Base-by-base conservation (phyloP, 495 filamentous ascomycete species). In the Margaritispora aquatica region DNA sequence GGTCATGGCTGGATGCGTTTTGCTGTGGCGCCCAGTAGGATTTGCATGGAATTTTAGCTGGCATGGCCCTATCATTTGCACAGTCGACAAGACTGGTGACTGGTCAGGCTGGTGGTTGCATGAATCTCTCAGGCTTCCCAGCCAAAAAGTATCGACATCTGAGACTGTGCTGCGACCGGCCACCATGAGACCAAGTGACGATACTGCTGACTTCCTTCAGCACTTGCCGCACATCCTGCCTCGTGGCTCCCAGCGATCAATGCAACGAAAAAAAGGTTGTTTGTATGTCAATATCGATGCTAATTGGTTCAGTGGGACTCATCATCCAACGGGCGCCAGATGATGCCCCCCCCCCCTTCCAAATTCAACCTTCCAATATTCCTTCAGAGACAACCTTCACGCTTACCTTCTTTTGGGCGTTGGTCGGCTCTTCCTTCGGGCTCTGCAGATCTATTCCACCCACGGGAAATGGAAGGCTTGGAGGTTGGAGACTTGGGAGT, bases 211-310 rank as follows among this genome's bases (percentile, higher is more conserved):
- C 51, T 38, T 58, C 54, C 38, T 57, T 55, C 52, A 48, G 15
- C 31, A 26, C 26, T 54, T 63, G 60, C 50, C 55, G 38, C 55
- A 63, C 60, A 44, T 34, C 44, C 22, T 58, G 55, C 53, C 55
- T 56, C 60, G 55, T 54, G 56, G 55, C 57, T 59, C 57, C 34
- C 57, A 52, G 51, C 46, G 57, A 60, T 60, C 61, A 60, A 60
- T 60, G 61, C 57, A 53, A 53, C 44, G 38, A 11, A 26, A 47
- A 54, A 5, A 23, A 22, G 44, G 8, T 34, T 51, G 44, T 58
- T 58, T 51, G 47, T 36, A 34, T 34, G 29, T 34, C 3, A 9
- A n/a, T 26, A 22, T 19, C 27, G 19, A 47, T 22, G n/a, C 1
- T 49, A 27, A 53, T 52, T 52, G 57, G 22, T 27, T 31, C 27